Conservation (phyloP, 2,329 filamentous ascomycete genomes). For the Scleromitrula shiraiana region DNA sequence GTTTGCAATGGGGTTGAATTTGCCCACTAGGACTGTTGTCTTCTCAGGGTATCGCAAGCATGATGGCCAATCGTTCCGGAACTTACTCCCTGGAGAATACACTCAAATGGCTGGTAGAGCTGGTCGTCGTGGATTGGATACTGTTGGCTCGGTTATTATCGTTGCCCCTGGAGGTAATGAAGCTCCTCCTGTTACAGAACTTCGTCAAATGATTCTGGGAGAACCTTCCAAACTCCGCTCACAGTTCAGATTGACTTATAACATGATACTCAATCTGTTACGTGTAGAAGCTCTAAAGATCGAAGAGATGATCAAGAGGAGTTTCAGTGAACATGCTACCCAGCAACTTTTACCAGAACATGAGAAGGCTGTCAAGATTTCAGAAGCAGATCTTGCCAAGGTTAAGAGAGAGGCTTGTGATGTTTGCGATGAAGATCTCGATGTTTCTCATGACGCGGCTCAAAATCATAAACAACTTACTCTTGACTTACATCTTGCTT, state of each 20-base stretch:
- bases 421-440: constrained; percentile 73
- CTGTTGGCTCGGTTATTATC: constrained; percentile 89
- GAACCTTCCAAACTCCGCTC: constrained; percentile 92
- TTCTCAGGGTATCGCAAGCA: constrained; percentile 97
- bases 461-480: constrained; percentile 77
- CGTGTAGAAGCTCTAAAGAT: constrained; percentile 96
- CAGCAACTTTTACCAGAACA: constrained; percentile 91
- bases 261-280: constrained; percentile 96
- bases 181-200: constrained; percentile 72
- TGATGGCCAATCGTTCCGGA: constrained; percentile 85
- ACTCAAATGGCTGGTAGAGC: constrained; percentile 98
- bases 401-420: constrained; percentile 79
- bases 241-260: constrained; percentile 95
- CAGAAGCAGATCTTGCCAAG: constrained; percentile 84
- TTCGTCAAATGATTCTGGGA: constrained; percentile 91
- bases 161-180: constrained; percentile 75
- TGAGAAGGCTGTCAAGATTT: constrained; percentile 86
- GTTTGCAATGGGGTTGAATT: constrained; percentile 95
- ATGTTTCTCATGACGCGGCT: constrained; percentile 71
- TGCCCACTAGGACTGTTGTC: constrained; percentile 92
- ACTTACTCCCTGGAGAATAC: constrained; percentile 89
- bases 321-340: constrained; percentile 96
- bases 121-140: constrained; percentile 84
- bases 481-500: constrained; percentile 65
- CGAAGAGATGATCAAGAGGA: constrained; percentile 99